Percentiles rank a stretch among this genome's conserved stretches.
These are phyloP conservation scores for Populus davidiana DNA, from an alignment of 345 rosid genomes.

Conservation along the genomic window DNA sequence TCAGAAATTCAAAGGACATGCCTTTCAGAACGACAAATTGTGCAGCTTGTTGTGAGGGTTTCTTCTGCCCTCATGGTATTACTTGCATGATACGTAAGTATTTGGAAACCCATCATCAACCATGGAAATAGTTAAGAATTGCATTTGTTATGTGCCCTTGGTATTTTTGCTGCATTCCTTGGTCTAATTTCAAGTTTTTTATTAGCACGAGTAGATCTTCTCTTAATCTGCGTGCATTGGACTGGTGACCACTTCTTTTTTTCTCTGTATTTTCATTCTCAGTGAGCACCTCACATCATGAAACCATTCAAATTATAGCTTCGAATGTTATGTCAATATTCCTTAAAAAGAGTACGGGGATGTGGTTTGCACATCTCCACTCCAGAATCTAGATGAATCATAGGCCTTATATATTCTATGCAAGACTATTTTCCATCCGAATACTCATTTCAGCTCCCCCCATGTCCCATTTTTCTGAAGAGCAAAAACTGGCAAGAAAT, in stretches of 20 bases:
- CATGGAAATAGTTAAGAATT: neutral
- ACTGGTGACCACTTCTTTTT: neutral
- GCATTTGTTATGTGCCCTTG: neutral
- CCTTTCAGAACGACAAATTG: conserved; percentile 58
- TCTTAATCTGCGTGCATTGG: neutral
- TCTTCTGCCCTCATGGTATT: conserved; percentile 95
- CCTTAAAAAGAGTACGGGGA: neutral
- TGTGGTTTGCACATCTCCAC: neutral
- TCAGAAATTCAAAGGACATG: conserved; percentile 49
- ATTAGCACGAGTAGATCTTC: neutral
- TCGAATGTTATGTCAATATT: neutral
- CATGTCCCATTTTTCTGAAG: no score
- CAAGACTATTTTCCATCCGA: no score
- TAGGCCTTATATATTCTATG: neutral
- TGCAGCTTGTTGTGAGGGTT: conserved; percentile 77
- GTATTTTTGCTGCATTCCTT: neutral
- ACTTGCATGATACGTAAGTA: conserved; percentile 99
- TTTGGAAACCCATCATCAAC: neutral
- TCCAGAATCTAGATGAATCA: neutral
- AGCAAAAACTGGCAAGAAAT: no score
- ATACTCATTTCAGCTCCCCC: neutral
- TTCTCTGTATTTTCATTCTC: neutral
- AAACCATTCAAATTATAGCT: neutral
- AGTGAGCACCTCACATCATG: neutral
- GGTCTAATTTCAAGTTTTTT: neutral